phyloP scores from a whole-genome alignment of 1,139 yeast genomes.

The Kodamaea sp. region DNA sequence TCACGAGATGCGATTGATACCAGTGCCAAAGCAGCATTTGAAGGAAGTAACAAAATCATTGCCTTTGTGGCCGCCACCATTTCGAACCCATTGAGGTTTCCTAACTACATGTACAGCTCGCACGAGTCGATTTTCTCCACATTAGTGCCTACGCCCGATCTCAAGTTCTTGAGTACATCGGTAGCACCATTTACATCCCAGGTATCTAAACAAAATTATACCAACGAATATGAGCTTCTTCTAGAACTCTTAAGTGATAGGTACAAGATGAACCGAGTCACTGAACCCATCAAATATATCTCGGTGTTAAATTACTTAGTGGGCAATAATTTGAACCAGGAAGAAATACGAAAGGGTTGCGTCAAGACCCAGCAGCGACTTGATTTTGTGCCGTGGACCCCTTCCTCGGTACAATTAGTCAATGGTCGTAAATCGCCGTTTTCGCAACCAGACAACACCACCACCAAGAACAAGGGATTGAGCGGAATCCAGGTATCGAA shows the following conservation, averaged over 20 bases:
- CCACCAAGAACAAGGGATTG: slow-evolving; percentile 30
- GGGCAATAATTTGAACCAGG: slow-evolving; percentile 64
- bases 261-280: slow-evolving; percentile 68
- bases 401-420: slow-evolving; percentile 78
- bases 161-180: slow-evolving; percentile 84
- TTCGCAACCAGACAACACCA: slow-evolving; percentile 19
- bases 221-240: slow-evolving; percentile 83
- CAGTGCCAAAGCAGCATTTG: slow-evolving; percentile 49
- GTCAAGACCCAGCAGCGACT: slow-evolving; percentile 77
- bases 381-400: slow-evolving; percentile 84
- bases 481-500: slow-evolving; percentile 81
- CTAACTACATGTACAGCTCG: slow-evolving; percentile 89
- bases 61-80: slow-evolving; percentile 82
- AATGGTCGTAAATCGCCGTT: slow-evolving; percentile 73
- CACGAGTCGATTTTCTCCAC: slow-evolving; percentile 81
- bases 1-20: slow-evolving; percentile 15
- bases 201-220: slow-evolving; percentile 49
- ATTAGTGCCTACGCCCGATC: slow-evolving; percentile 83
- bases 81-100: slow-evolving; percentile 87
- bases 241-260: slow-evolving; percentile 80
- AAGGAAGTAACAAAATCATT: slow-evolving; percentile 81
- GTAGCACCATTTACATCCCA: slow-evolving; percentile 79
- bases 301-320: slow-evolving; percentile 76
- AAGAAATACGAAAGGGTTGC: slow-evolving; percentile 78
- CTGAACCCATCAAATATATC: slow-evolving; percentile 52